Evolutionary conservation across 2,329 filamentous ascomycete species (phyloP), one percentile per base, ranked within the genome.

Genomic region (Botrytis paeoniae): DNA sequence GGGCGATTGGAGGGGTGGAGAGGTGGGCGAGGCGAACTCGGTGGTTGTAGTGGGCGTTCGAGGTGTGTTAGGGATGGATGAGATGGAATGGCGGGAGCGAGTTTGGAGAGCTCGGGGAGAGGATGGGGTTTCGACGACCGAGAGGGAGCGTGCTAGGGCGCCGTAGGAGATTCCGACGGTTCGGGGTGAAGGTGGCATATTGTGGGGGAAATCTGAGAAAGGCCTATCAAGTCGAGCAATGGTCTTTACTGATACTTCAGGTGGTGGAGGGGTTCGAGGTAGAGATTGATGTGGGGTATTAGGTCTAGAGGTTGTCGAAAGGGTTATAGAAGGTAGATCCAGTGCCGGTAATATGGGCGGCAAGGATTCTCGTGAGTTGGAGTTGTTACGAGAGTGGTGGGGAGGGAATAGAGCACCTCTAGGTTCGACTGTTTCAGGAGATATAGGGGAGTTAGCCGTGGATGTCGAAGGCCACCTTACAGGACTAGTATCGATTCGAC

Each of bases 391-490:
- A 32, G 22, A 41, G 45, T 64, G 59, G 18, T 51, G 32, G 4
- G 69, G 41, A 25, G 57, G 69, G 20, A 63, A 71, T 37, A 64
- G 59, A 14, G 32, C 69, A 32, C 43, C 43, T 41, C 18, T 29
- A 41, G 65, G 57, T 54, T 51, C 57, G 12, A 35, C 9, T 35
- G 41, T 51, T 14, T 71, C 59, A 18, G 69, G 69, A 41, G 59
- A 64, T 57, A 41, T 62, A 18, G 69, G 69, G 45, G 69, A 71
- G 35, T 39, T 41, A 8, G 35, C 39, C 5, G 59, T 71, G 35
- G 69, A 71, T 32, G 69, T 54, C 32, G 69, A 71, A 16, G 41
- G 41, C 45, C 69, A 64, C 48, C 69, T 45, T 6, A 71, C n/a
- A 29, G 32, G 43, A 51, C n/a, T 35, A 25, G 63, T 59, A 57